phyloP scores from a whole-genome alignment of 768 basidiomycete genomes.

The Boletellus emodensis region DNA sequence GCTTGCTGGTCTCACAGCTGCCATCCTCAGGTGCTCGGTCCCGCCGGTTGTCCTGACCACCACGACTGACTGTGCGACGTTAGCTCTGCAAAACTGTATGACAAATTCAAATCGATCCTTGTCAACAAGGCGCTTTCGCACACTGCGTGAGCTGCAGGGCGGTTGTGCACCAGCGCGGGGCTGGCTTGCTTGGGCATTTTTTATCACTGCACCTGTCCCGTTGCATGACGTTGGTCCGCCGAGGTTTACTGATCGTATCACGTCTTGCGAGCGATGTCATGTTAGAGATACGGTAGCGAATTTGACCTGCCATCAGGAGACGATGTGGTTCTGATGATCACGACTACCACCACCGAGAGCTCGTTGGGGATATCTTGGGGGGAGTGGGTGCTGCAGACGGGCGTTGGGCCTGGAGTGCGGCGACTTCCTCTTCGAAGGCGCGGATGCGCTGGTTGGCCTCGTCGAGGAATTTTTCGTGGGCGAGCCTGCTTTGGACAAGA shows the following conservation, averaged over 20 bases:
- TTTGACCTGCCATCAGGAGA: neutral
- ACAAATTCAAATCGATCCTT: slow-evolving; percentile 62
- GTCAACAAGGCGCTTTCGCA: slow-evolving; percentile 42
- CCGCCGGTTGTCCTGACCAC: neutral
- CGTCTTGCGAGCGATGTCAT: no score
- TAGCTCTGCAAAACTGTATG: slow-evolving; percentile 72
- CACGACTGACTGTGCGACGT: slow-evolving; percentile 3
- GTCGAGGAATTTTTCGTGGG: slow-evolving; percentile 68
- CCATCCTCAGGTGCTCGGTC: slow-evolving; percentile 61
- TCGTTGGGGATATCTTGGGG: neutral
- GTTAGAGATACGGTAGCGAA: slow-evolving; percentile 11
- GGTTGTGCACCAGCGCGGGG: neutral
- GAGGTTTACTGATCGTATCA: no score
- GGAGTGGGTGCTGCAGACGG: neutral
- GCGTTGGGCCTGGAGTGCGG: slow-evolving; percentile 27
- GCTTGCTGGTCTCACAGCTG: slow-evolving; percentile 63
- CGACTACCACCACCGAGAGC: slow-evolving; percentile 16
- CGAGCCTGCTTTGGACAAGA: slow-evolving; percentile 55
- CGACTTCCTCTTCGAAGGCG: slow-evolving; percentile 58
- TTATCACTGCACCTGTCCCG: no score
- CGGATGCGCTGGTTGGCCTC: slow-evolving; percentile 53
- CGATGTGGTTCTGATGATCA: no score
- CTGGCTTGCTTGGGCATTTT: no score
- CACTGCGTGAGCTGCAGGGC: slow-evolving; percentile 12
- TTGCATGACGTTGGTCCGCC: no score